Percentiles rank a stretch among this genome's conserved stretches.
These are phyloP conservation scores for Daedaleopsis sinensis DNA, from an alignment of 768 basidiomycete genomes.

Conservation along the genomic window DNA sequence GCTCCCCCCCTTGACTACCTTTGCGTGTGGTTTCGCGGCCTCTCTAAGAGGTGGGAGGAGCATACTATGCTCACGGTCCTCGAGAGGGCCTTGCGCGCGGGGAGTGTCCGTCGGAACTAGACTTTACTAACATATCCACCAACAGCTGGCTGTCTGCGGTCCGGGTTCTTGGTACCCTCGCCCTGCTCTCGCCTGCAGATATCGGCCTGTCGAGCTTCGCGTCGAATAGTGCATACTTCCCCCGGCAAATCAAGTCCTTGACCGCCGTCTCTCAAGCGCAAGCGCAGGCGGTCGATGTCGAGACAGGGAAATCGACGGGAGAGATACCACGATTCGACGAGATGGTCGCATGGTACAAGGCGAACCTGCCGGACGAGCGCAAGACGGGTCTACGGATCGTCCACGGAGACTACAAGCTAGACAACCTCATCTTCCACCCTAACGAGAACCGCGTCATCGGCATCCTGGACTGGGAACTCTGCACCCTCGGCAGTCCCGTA, in stretches of 20 bases:
- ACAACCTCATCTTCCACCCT: constrained; percentile 94
- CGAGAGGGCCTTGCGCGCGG: too few relatives aligned
- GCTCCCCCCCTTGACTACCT: neutral
- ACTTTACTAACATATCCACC: neutral
- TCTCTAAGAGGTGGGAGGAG: too few relatives aligned
- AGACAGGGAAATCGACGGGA: constrained; percentile 60
- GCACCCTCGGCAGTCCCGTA: constrained; percentile 91
- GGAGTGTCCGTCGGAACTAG: too few relatives aligned
- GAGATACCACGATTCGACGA: constrained; percentile 76
- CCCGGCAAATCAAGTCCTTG: constrained; percentile 92
- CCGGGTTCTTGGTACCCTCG: constrained; percentile 67
- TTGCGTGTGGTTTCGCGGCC: too few relatives aligned
- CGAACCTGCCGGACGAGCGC: constrained; percentile 75
- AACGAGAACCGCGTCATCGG: constrained; percentile 92
- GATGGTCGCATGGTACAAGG: constrained; percentile 75
- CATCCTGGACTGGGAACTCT: constrained; percentile 97
- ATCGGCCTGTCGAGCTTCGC: constrained; percentile 76
- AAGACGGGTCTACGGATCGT: constrained; percentile 83
- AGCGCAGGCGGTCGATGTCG: constrained; percentile 65
- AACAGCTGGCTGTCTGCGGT: constrained; percentile 80
- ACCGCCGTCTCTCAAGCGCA: constrained; percentile 81
- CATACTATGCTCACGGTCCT: too few relatives aligned
- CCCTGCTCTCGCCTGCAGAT: constrained; percentile 60
- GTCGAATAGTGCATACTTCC: constrained; percentile 81
- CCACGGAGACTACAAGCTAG: constrained; percentile 98